phyloP scores from a whole-genome alignment of 371 early-diverging fungal species.

The Basidiobolus meristosporus region DNA sequence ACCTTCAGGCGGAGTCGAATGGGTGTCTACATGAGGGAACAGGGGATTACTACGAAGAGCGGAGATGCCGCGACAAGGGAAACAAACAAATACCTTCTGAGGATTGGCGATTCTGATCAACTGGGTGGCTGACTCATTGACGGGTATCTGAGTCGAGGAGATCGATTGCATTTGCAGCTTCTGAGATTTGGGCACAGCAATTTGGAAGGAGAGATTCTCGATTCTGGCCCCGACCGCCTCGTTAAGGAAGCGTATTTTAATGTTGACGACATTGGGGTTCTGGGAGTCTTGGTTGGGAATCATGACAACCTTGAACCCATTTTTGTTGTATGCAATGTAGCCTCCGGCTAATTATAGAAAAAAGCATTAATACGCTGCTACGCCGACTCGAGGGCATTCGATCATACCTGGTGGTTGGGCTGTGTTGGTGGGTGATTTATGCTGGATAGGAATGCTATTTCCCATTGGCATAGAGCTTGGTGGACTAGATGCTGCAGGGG shows the following conservation, averaged over 20 bases:
- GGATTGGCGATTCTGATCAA: conserved; percentile 72
- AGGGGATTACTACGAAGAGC: too few species aligned
- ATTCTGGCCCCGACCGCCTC: conserved; percentile 25
- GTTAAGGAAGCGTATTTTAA: conserved; percentile 51
- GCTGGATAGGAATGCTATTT: neutral
- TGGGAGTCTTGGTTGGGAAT: conserved; percentile 34
- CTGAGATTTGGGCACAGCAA: conserved; percentile 79
- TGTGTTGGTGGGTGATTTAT: neutral
- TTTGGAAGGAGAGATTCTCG: conserved; percentile 57
- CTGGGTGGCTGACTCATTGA: conserved; percentile 48
- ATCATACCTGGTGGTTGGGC: neutral
- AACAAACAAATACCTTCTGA: conserved; percentile 41
- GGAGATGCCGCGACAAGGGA: too few species aligned
- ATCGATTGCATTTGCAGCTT: conserved; percentile 71
- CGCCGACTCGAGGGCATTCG: neutral
- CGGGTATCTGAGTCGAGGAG: conserved; percentile 29
- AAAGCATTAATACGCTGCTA: neutral
- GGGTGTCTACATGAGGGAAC: neutral
- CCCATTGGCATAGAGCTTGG: neutral
- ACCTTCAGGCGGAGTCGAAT: neutral
- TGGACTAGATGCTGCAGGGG: neutral
- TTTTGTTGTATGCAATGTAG: conserved; percentile 52
- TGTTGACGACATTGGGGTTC: conserved; percentile 33
- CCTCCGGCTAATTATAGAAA: neutral
- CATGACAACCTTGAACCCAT: conserved; percentile 51